These are phyloP conservation scores for Fusarium tanahbumbuense DNA, from an alignment of 2,329 filamentous ascomycete genomes.

Conservation along the genomic window DNA sequence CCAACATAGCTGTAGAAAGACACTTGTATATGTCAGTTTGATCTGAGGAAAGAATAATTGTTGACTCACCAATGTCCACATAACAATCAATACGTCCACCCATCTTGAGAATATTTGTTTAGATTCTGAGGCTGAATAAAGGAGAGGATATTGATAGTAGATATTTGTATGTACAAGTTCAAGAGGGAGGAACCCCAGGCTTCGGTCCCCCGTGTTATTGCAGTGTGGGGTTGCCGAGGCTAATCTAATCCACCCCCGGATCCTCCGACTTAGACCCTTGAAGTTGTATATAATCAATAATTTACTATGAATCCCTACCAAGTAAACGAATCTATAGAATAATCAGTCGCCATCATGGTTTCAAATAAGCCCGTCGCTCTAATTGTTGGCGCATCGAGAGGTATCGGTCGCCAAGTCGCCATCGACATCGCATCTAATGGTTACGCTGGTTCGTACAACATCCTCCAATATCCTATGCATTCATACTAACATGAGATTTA, in stretches of 20 bases:
- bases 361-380: conserved; percentile 69
- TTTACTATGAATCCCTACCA: neutral
- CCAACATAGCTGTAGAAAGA: conserved; percentile 71
- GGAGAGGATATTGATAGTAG: neutral
- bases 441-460: conserved; percentile 69
- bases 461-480: neutral
- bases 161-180: neutral
- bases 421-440: conserved; percentile 78
- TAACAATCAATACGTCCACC: conserved; percentile 73
- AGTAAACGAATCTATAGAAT: neutral
- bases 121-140: accelerated
- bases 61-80: conserved; percentile 70
- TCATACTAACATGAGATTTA: neutral
- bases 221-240: conserved; percentile 30
- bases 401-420: conserved; percentile 84
- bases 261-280: neutral
- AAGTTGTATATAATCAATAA: conserved; percentile 8
- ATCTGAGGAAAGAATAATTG: neutral
- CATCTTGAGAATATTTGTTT: conserved; percentile 55
- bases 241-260: conserved; percentile 13
- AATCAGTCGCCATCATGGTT: conserved; percentile 24
- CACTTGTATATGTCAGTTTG: conserved; percentile 57
- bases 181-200: neutral
- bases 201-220: conserved; percentile 1
- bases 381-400: conserved; percentile 80